These are phyloP conservation scores for Boletus subparvulus DNA, from an alignment of 768 basidiomycete species.

Conservation along the genomic window DNA sequence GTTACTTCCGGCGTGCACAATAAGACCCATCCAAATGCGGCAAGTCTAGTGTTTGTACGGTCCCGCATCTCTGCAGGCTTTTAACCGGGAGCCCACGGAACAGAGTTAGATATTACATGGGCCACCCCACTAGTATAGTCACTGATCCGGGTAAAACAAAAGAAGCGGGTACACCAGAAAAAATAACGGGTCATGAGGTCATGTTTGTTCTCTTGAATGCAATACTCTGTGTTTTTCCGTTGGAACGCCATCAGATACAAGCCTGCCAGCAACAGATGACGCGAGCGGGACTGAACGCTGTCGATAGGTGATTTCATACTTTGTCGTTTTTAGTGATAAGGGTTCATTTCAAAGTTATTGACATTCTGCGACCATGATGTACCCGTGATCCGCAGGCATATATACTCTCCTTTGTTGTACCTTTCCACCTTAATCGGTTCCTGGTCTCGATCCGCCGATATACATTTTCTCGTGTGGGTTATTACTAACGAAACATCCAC, in stretches of 20 bases:
- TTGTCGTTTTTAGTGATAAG: background rate
- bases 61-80: background rate
- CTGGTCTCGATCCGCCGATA: background rate
- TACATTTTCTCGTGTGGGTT: background rate
- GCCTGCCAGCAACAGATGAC: too few species aligned
- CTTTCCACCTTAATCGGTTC: background rate
- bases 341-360: constrained; percentile 2
- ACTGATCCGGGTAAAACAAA: constrained; percentile 4
- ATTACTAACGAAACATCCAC: background rate
- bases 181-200: background rate
- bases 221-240: background rate
- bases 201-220: background rate
- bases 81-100: background rate
- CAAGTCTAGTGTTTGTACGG: constrained; percentile 18
- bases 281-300: too few species aligned
- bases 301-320: background rate
- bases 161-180: background rate
- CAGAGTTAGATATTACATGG: background rate
- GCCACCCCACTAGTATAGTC: background rate
- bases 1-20: constrained; percentile 14
- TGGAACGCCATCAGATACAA: too few species aligned
- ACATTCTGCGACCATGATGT: background rate
- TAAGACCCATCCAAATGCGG: constrained; percentile 19
- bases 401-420: background rate
- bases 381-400: background rate